Evolutionary conservation across 1,284 basidiomycete genomes (phyloP).

Genomic region (Sporisorium graminicola): DNA sequence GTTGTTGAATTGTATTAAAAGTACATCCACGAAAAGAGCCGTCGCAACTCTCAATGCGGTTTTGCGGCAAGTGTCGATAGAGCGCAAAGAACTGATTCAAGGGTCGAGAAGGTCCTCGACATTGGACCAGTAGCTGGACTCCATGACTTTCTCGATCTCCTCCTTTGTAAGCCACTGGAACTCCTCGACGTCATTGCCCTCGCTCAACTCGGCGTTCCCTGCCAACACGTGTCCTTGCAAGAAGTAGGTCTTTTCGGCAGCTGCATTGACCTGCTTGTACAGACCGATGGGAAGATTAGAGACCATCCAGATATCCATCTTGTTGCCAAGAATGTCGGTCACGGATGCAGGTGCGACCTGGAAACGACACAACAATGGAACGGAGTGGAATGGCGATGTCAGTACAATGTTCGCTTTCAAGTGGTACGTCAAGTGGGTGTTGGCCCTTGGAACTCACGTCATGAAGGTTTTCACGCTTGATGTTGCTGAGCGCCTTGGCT

Average conservation of each 20-base stretch:
- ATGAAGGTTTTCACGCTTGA: constrained; percentile 45
- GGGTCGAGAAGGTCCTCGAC: constrained; percentile 79
- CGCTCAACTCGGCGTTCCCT: constrained; percentile 45
- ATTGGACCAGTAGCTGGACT: constrained; percentile 78
- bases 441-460: constrained; percentile 7
- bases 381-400: not conserved
- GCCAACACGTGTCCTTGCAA: constrained; percentile 61
- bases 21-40: too few species aligned
- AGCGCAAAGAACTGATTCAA: constrained; percentile 11
- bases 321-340: constrained; percentile 46
- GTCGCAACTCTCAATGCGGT: too few species aligned
- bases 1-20: not conserved
- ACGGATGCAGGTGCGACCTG: constrained; percentile 50
- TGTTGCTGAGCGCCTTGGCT: constrained; percentile 36
- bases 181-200: constrained; percentile 74
- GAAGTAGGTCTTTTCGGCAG: constrained; percentile 57
- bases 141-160: constrained; percentile 76
- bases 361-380: not conserved
- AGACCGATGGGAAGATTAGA: constrained; percentile 63
- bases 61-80: too few species aligned
- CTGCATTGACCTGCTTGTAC: constrained; percentile 18
- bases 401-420: not conserved
- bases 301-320: constrained; percentile 67
- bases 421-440: not conserved
- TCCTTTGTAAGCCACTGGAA: constrained; percentile 92